A percentile compares a stretch with the other conserved stretches of the same genome.
phyloP scores from a whole-genome alignment of 345 rosid genomes.

The Populus nigra region DNA sequence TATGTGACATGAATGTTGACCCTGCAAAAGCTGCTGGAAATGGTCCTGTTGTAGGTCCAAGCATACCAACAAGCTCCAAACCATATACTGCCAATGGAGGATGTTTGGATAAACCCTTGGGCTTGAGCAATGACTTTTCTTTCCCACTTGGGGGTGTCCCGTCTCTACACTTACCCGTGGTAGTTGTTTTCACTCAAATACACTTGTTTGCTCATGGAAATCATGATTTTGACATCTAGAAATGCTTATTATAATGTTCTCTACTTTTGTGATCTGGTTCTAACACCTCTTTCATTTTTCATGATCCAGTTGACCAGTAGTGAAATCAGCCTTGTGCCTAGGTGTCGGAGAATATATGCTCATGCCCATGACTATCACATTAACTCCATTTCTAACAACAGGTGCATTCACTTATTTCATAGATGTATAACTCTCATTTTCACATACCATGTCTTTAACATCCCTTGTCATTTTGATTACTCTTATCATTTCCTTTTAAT shows the following conservation, averaged over 20 bases:
- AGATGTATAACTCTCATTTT: not conserved
- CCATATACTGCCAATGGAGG: slow-evolving; percentile 54
- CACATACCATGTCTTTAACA: slow-evolving; percentile 3
- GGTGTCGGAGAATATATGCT: slow-evolving; percentile 88
- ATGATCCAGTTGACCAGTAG: slow-evolving; percentile 64
- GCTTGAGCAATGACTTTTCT: slow-evolving; percentile 43
- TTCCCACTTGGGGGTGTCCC: slow-evolving; percentile 66
- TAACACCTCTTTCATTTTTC: slow-evolving; percentile 4
- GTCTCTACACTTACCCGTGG: slow-evolving; percentile 80
- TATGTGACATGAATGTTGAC: slow-evolving; percentile 72
- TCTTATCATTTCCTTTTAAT: not conserved
- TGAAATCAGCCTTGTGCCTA: slow-evolving; percentile 73
- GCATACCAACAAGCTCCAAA: slow-evolving; percentile 37
- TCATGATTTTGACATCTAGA: not conserved
- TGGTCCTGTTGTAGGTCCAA: slow-evolving; percentile 44
- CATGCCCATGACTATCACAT: slow-evolving; percentile 65
- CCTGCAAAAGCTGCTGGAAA: slow-evolving; percentile 47
- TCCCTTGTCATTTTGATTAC: not conserved
- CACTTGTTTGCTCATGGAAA: slow-evolving; percentile 7
- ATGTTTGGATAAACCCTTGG: slow-evolving; percentile 35
- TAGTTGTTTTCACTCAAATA: slow-evolving; percentile 53
- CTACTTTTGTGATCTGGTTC: not conserved
- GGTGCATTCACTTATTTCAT: slow-evolving; percentile 3
- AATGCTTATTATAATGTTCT: not conserved
- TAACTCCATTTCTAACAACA: slow-evolving; percentile 67